Evolutionary conservation across 257 asterid species (phyloP).

Genomic region (Agastache rugosa): DNA sequence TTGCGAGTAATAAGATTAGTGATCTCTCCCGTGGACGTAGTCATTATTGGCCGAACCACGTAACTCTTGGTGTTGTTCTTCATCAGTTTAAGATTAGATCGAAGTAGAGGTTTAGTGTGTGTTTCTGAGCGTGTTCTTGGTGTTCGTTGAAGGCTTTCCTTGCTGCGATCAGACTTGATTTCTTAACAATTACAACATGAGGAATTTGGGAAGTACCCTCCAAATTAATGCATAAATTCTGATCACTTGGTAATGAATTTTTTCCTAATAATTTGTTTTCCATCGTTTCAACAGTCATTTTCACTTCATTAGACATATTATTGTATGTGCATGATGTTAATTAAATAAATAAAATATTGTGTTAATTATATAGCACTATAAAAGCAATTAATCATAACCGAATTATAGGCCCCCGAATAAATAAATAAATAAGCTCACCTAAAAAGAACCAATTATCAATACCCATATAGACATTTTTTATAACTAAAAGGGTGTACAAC

Average conservation of each 20-base stretch:
- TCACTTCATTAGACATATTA: neutral
- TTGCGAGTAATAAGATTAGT: no score
- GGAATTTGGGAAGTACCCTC: no score
- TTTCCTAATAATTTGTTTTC: neutral
- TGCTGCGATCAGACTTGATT: no score
- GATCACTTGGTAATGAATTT: neutral
- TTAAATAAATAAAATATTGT: neutral
- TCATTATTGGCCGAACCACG: no score
- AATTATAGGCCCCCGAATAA: constrained; percentile 40
- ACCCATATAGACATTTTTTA: constrained; percentile 19
- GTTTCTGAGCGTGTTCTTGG: no score
- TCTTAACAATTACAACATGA: neutral
- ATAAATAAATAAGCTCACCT: constrained; percentile 28
- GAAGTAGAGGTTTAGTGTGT: no score
- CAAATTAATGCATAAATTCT: neutral
- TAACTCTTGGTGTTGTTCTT: no score
- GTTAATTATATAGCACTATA: neutral
- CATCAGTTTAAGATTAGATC: no score
- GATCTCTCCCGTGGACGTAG: no score
- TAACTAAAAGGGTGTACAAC: constrained; percentile 36
- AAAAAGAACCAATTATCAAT: constrained; percentile 37
- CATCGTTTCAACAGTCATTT: neutral
- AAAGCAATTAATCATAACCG: constrained; percentile 36
- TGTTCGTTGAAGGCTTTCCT: no score
- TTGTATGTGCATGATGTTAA: neutral